Conservation (phyloP, 2,329 filamentous ascomycete genomes). For the Ustilaginoidea virens region DNA sequence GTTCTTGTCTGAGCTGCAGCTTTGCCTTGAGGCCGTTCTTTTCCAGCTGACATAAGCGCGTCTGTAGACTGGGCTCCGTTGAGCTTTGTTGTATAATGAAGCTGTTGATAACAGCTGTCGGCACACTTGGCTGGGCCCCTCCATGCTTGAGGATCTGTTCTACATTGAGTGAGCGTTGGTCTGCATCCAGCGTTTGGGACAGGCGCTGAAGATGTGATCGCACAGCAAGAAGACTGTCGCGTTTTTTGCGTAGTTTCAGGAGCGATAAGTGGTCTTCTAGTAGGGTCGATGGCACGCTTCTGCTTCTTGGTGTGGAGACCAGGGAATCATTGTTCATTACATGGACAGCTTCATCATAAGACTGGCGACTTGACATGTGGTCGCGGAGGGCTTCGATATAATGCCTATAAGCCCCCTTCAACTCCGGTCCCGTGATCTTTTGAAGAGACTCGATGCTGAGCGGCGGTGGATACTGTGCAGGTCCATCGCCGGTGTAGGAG, state of each 20-base stretch:
- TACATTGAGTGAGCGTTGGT: slow-evolving; percentile 32
- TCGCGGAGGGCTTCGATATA: slow-evolving; percentile 38
- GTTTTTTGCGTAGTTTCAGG: slow-evolving; percentile 35
- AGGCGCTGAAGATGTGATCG: slow-evolving; percentile 36
- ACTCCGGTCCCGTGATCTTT: slow-evolving; percentile 19
- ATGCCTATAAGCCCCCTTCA: slow-evolving; percentile 33
- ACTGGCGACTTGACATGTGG: slow-evolving; percentile 33
- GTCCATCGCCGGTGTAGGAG: slow-evolving; percentile 27
- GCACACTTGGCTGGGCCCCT: slow-evolving; percentile 31
- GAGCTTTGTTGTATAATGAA: slow-evolving; percentile 26
- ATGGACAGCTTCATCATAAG: slow-evolving; percentile 26
- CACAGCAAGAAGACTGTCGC: slow-evolving; percentile 32
- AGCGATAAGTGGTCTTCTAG: slow-evolving; percentile 36
- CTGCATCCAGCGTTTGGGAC: slow-evolving; percentile 34
- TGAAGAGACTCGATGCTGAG: slow-evolving; percentile 26
- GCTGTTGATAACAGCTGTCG: slow-evolving; percentile 33
- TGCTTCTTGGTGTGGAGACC: slow-evolving; percentile 4
- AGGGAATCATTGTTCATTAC: slow-evolving; percentile 1
- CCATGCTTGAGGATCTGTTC: slow-evolving; percentile 30
- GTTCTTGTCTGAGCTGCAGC: slow-evolving; percentile 38
- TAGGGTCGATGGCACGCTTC: slow-evolving; percentile 8
- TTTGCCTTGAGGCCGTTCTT: slow-evolving; percentile 44
- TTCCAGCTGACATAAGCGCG: slow-evolving; percentile 36
- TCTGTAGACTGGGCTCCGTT: slow-evolving; percentile 26
- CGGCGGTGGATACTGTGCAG: slow-evolving; percentile 29